phyloP scores from a whole-genome alignment of 306 rosid species.

The Senna siamea region DNA sequence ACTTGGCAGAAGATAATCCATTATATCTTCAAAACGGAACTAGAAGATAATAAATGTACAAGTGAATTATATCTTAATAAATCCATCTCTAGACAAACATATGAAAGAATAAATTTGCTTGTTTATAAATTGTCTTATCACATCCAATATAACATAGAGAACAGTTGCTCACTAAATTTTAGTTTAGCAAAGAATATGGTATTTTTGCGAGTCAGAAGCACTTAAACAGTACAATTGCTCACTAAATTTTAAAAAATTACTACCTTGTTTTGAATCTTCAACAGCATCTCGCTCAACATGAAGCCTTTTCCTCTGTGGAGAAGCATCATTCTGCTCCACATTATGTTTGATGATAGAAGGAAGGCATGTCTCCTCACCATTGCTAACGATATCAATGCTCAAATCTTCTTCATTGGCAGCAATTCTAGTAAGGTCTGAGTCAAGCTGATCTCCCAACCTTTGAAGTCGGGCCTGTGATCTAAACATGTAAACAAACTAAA shows the following conservation, averaged over 20 bases:
- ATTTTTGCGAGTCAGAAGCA: constrained; percentile 24
- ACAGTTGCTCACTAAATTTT: too few relatives aligned
- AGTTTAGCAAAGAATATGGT: constrained; percentile 14
- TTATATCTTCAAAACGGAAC: constrained; percentile 16
- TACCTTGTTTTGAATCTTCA: constrained; percentile 64
- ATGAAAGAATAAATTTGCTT: neutral
- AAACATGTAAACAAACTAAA: constrained; percentile 36
- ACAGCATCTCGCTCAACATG: constrained; percentile 45
- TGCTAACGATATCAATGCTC: constrained; percentile 75
- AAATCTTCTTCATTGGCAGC: constrained; percentile 80
- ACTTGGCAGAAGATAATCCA: constrained; percentile 19
- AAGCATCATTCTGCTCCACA: constrained; percentile 55
- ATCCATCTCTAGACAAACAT: constrained; percentile 10
- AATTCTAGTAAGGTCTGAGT: constrained; percentile 60
- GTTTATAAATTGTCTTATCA: constrained; percentile 7
- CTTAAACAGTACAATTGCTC: neutral
- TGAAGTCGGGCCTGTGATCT: constrained; percentile 84
- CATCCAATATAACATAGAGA: too few relatives aligned
- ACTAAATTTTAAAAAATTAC: constrained; percentile 22
- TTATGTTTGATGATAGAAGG: constrained; percentile 49
- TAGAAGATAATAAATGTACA: neutral
- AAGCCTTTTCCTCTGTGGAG: constrained; percentile 62
- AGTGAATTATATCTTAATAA: neutral
- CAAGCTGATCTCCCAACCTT: constrained; percentile 83
- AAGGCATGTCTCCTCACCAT: constrained; percentile 67